phyloP scores from a whole-genome alignment of 1,284 basidiomycete species.

The Schizopora paradoxa region DNA sequence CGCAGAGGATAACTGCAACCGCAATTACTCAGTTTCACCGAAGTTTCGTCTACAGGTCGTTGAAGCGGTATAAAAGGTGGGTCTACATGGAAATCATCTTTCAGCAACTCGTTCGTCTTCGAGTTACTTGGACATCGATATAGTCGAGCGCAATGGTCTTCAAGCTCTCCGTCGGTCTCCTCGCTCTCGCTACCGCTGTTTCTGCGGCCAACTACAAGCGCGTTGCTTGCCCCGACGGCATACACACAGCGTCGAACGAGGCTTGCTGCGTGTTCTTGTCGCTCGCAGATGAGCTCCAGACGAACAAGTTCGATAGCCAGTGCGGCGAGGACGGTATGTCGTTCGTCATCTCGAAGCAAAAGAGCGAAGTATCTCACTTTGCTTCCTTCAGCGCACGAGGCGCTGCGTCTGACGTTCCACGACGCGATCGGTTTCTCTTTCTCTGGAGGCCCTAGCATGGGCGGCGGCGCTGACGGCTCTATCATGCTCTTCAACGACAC shows the following conservation, averaged over 20 bases:
- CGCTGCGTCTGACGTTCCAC: constrained; percentile 24
- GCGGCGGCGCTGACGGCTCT: constrained; percentile 19
- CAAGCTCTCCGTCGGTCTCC: constrained; percentile 7
- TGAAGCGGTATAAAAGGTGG: too few relatives aligned
- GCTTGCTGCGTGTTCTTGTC: constrained; percentile 22
- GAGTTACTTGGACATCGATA: too few relatives aligned
- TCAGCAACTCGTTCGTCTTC: too few relatives aligned
- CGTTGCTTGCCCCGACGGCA: constrained; percentile 19
- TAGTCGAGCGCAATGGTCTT: constrained; percentile 15
- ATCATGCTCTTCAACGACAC: constrained; percentile 17
- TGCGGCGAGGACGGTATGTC: constrained; percentile 20
- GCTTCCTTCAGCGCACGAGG: constrained; percentile 17
- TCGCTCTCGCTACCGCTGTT: constrained; percentile 13
- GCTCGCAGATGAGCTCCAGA: constrained; percentile 20
- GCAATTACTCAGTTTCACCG: too few relatives aligned
- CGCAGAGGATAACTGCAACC: too few relatives aligned
- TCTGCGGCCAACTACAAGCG: constrained; percentile 12
- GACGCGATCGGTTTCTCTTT: constrained; percentile 24
- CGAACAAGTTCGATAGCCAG: constrained; percentile 17
- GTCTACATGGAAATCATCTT: too few relatives aligned
- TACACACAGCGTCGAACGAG: constrained; percentile 17
- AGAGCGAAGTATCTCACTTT: background rate
- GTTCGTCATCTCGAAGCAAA: background rate
- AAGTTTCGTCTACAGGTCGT: too few relatives aligned
- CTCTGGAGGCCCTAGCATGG: constrained; percentile 12